A percentile compares a stretch with the other conserved stretches of the same genome.
These are phyloP conservation scores for Aspergillus tubingensis DNA, from an alignment of 2,329 filamentous ascomycete genomes.

Conservation along the genomic window DNA sequence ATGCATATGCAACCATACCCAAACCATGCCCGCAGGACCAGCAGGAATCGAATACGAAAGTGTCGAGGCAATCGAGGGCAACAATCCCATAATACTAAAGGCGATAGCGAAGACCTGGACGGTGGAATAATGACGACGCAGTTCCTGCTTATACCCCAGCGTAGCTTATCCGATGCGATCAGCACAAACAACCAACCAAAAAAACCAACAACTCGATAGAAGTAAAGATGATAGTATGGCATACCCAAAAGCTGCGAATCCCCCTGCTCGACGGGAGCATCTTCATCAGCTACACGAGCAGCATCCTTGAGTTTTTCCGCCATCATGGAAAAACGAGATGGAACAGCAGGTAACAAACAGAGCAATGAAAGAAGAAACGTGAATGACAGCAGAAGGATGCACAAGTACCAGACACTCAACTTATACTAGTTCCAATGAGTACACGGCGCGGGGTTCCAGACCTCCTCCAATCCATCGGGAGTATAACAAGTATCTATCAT, in stretches of 20 bases:
- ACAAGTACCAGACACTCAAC: neutral
- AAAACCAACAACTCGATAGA: no score
- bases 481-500: neutral
- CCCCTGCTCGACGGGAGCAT: conserved; percentile 13
- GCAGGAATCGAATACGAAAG: conserved; percentile 60
- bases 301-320: neutral
- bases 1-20: conserved; percentile 41
- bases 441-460: neutral
- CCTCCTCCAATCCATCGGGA: neutral
- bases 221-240: neutral
- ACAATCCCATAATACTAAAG: conserved; percentile 61
- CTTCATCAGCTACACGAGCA: neutral
- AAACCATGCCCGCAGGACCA: conserved; percentile 63
- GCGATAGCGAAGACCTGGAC: conserved; percentile 62
- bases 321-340: neutral
- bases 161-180: conserved; percentile 26
- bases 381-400: neutral
- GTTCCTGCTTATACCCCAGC: conserved; percentile 59
- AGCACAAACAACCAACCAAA: no score
- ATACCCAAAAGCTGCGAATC: conserved; percentile 29
- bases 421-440: neutral
- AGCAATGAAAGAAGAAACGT: neutral
- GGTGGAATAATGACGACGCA: conserved; percentile 62
- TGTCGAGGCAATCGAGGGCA: conserved; percentile 62
- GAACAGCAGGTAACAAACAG: neutral